A percentile compares a stretch with the other conserved stretches of the same genome.
Conservation (phyloP, 2,329 filamentous ascomycete species). For the Sclerotinia borealis region DNA sequence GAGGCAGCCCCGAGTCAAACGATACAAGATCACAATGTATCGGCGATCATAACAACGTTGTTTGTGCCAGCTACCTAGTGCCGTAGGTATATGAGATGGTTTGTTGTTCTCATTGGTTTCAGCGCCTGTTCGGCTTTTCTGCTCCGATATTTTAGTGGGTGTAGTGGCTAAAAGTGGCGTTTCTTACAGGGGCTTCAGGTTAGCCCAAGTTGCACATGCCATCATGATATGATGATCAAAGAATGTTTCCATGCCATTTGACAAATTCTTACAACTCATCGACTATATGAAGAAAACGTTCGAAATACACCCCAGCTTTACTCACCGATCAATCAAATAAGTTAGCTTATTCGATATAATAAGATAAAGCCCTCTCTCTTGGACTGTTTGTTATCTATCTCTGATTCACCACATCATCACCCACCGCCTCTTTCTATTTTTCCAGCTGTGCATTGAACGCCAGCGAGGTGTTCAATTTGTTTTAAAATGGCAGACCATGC, state of each 20-base stretch:
- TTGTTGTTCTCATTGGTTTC: no score
- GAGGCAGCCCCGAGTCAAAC: no score
- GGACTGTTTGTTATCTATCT: background rate
- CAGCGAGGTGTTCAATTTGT: background rate
- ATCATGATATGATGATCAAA: background rate
- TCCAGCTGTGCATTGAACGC: background rate
- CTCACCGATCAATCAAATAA: background rate
- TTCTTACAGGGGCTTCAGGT: background rate
- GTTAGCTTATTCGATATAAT: background rate
- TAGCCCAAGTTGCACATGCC: background rate
- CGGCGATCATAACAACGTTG: no score
- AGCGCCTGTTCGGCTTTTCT: background rate
- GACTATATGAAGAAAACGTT: background rate
- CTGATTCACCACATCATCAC: background rate
- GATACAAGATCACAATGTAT: no score
- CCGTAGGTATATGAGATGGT: no score
- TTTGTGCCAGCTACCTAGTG: no score
- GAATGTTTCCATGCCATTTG: background rate
- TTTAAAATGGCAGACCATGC: slow-evolving; percentile 20
- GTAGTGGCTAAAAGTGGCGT: background rate
- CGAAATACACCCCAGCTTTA: background rate
- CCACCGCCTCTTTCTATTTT: slow-evolving; percentile 3
- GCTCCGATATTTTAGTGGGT: background rate
- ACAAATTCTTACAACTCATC: background rate
- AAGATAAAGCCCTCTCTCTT: no score